Evolutionary conservation across 2,329 filamentous ascomycete genomes (phyloP).

Genomic region (Dothistroma septosporum): DNA sequence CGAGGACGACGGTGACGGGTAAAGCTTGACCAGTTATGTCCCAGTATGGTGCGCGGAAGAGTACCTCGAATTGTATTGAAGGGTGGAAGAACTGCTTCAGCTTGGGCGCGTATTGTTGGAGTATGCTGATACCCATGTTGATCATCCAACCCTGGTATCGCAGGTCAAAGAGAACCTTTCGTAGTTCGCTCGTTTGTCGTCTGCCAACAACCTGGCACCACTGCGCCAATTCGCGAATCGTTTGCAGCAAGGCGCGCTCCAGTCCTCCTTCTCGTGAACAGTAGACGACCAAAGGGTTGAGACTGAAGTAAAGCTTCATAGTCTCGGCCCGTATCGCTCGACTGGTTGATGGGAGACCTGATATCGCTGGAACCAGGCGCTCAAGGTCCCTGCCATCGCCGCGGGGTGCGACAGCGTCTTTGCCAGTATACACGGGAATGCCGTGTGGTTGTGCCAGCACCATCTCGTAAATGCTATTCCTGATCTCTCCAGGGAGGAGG

Average conservation of each 20-base stretch:
- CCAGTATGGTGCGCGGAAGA: neutral
- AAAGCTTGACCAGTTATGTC: neutral
- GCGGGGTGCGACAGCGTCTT: neutral
- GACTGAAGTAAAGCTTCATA: conserved; percentile 1
- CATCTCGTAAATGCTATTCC: neutral
- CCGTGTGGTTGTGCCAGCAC: neutral
- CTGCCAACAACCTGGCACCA: neutral
- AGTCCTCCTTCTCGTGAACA: neutral
- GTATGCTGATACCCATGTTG: neutral
- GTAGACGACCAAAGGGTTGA: neutral
- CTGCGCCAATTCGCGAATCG: neutral
- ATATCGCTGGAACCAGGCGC: neutral
- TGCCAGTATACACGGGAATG: neutral
- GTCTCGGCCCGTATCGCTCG: neutral
- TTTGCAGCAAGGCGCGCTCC: neutral
- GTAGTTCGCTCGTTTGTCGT: neutral
- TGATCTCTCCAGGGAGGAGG: neutral
- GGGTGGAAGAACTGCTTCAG: neutral
- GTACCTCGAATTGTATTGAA: neutral
- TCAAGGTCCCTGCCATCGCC: neutral
- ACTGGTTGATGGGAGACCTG: neutral
- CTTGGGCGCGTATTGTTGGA: neutral
- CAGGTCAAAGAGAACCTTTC: neutral
- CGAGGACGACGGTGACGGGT: neutral
- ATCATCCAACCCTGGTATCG: neutral